phyloP scores from a whole-genome alignment of 805 yeast genomes.

The Pichia nanzhaoensis region DNA sequence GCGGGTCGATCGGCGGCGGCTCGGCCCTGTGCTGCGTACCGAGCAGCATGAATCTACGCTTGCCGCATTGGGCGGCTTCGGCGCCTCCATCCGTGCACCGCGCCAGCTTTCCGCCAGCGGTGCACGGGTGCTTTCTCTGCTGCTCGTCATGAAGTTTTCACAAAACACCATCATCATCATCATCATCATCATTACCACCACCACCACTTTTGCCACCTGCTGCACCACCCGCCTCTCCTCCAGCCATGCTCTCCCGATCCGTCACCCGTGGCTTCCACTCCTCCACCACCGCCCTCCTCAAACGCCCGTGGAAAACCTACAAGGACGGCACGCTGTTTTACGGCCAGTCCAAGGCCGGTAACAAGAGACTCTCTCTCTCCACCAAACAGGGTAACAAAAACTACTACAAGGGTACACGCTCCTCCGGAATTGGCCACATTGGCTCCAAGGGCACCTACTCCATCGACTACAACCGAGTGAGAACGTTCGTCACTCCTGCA shows the following conservation, averaged over 20 bases:
- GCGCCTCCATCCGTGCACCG: too few relatives aligned
- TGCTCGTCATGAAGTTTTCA: too few relatives aligned
- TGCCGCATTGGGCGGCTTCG: too few relatives aligned
- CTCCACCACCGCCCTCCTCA: conserved; percentile 35
- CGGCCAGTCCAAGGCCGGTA: conserved; percentile 71
- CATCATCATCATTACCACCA: too few relatives aligned
- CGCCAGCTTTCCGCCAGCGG: too few relatives aligned
- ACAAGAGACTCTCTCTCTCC: conserved; percentile 75
- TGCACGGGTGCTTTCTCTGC: too few relatives aligned
- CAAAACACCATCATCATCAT: too few relatives aligned
- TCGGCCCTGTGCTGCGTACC: too few relatives aligned
- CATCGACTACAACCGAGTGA: conserved; percentile 76
- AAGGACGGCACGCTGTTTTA: conserved; percentile 80
- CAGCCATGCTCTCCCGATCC: conserved; percentile 1
- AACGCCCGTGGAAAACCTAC: conserved; percentile 86
- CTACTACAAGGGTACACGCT: conserved; percentile 92
- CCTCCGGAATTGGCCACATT: conserved; percentile 84
- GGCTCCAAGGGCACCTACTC: conserved; percentile 64
- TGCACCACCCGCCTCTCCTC: too few relatives aligned
- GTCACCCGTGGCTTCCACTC: conserved; percentile 10
- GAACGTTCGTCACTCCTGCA: conserved; percentile 83
- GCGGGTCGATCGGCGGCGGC: too few relatives aligned
- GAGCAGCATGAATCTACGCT: too few relatives aligned
- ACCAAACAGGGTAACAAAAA: conserved; percentile 93
- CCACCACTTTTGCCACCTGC: too few relatives aligned